phyloP scores from a whole-genome alignment of 176 grass and related monocot genomes.

The Oryza coarctata region DNA sequence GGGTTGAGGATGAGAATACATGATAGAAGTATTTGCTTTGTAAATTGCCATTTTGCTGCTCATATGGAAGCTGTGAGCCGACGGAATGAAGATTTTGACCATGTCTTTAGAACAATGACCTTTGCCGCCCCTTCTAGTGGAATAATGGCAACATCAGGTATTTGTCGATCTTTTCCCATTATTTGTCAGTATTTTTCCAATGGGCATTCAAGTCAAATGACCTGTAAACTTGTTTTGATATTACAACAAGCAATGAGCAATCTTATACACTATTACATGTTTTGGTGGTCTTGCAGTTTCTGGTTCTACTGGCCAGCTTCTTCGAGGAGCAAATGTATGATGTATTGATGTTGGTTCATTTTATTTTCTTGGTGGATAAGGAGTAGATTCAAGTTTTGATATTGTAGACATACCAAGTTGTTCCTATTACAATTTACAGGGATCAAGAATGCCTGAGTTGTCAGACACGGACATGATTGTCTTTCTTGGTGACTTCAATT shows the following conservation, averaged over 20 bases:
- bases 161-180: constrained; percentile 27
- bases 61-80: constrained; percentile 89
- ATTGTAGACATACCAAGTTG: constrained; percentile 35
- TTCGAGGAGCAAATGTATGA: constrained; percentile 76
- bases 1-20: constrained; percentile 89
- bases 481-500: constrained; percentile 98
- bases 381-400: constrained; percentile 7
- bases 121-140: constrained; percentile 49
- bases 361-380: constrained; percentile 13
- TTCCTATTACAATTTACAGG: constrained; percentile 43
- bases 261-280: constrained; percentile 26
- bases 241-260: constrained; percentile 15
- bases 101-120: constrained; percentile 81
- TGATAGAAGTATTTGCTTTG: constrained; percentile 70
- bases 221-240: neutral
- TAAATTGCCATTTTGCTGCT: constrained; percentile 97
- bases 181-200: constrained; percentile 30
- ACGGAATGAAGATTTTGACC: constrained; percentile 90
- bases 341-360: constrained; percentile 17
- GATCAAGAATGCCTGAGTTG: constrained; percentile 58
- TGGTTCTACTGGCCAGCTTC: constrained; percentile 54
- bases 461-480: constrained; percentile 82
- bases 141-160: constrained; percentile 58
- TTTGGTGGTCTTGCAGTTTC: constrained; percentile 54
- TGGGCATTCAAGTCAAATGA: constrained; percentile 15